These are phyloP conservation scores for Dillenia turbinata DNA, from an alignment of 164 flowering plant species.

Conservation along the genomic window DNA sequence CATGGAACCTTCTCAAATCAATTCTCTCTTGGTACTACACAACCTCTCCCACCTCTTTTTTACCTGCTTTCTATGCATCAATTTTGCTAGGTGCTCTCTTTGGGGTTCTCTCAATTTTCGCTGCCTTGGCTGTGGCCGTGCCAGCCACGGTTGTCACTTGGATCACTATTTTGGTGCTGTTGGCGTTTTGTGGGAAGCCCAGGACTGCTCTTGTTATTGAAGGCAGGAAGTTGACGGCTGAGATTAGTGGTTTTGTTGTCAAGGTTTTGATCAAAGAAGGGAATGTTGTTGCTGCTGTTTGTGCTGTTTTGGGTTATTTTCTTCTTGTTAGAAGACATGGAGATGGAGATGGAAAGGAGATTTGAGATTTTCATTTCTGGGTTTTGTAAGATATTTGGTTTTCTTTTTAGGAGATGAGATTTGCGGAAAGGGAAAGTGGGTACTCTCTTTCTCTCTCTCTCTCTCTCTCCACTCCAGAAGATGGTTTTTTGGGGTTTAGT, in stretches of 20 bases:
- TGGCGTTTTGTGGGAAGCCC: conserved; percentile 56
- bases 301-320: conserved; percentile 65
- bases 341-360: neutral
- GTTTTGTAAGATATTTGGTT: neutral
- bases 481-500: too few species aligned
- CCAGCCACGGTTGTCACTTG: conserved; percentile 62
- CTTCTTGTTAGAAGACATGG: conserved; percentile 33
- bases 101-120: conserved; percentile 52
- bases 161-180: conserved; percentile 54
- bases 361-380: conserved; percentile 1
- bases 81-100: conserved; percentile 49
- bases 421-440: neutral
- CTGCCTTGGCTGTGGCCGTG: conserved; percentile 56
- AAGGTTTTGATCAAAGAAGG: conserved; percentile 58
- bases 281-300: conserved; percentile 55
- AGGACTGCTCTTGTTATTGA: conserved; percentile 46
- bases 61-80: conserved; percentile 53
- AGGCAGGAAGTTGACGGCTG: conserved; percentile 56
- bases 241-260: conserved; percentile 40
- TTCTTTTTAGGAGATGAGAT: neutral
- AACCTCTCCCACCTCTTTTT: conserved; percentile 13
- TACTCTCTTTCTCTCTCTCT: too few species aligned
- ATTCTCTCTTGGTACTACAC: conserved; percentile 50
- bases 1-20: conserved; percentile 52
- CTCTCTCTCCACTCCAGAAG: too few species aligned